Base-by-base conservation (phyloP, 495 filamentous ascomycete genomes). In the Lichenothelia convexa region DNA sequence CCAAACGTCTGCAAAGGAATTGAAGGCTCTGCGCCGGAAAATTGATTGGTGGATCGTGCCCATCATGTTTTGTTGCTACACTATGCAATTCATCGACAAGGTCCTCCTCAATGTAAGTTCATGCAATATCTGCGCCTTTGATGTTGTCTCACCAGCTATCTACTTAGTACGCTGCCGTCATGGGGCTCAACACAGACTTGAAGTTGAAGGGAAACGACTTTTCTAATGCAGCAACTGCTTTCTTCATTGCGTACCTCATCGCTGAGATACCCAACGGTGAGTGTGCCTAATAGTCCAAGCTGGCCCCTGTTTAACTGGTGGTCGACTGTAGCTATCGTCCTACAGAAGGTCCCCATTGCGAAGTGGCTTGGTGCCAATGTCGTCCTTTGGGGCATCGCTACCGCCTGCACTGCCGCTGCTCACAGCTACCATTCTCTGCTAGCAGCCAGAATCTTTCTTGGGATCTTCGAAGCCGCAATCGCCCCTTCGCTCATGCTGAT, bases 381-480 rank as follows among this genome's bases (percentile, higher is more conserved):
- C 17, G 20, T 42, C 21, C 41, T 42, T 37, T 58, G 48, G 43
- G 70, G 60, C 21, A 58, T 80, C 9, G 63, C 72, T 5, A 70
- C 70, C 18, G 59, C 64, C 8, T 64, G 63, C 32, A 70, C 67
- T 12, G 68, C 73, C 0, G 62, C 62, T 3, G 63, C 64, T 18
- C 50, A 62, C 34, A 60, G 59, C 43, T 77, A 70, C 41, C 32
- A 36, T 9, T 49, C 50, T 8, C 49, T 68, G 24, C 44, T 66
- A 0, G 52, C 52, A 21, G 48, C 68, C 5, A 59, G 76, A 1
- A 66, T 74, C 40, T 66, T 80, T 30, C 51, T 78, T 0, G 75
- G 76, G 2, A 48, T 75, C 31, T 71, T 78, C 42, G 76, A 78
- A 57, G 69, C 73, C 13, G 65, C 68, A 19, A 69, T 77, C 36